phyloP scores from a whole-genome alignment of 139 green algal genomes.

The Chlamydomonas sp. region DNA sequence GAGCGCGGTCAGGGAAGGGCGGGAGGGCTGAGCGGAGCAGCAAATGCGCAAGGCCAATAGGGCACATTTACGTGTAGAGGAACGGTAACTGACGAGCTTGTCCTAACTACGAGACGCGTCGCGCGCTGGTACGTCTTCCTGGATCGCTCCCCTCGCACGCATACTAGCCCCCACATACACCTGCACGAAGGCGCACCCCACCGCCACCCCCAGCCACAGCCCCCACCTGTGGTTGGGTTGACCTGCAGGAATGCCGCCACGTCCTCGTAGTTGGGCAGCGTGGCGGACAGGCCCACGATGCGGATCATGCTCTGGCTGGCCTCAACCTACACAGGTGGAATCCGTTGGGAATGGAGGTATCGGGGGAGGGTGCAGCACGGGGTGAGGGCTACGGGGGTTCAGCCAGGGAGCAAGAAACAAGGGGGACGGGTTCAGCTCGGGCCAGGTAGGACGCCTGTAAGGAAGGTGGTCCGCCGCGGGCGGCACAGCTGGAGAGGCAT shows the following conservation, averaged over 20 bases:
- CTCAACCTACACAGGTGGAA: conserved; percentile 83
- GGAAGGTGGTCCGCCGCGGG: too few species aligned
- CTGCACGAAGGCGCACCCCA: neutral
- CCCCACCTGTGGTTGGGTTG: conserved; percentile 38
- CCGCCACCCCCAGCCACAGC: neutral
- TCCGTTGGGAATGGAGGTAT: neutral
- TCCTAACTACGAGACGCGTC: neutral
- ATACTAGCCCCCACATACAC: neutral
- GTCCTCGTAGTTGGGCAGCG: conserved; percentile 97
- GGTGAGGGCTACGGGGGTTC: neutral
- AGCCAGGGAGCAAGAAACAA: too few species aligned
- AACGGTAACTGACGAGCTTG: too few species aligned
- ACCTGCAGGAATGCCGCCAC: conserved; percentile 91
- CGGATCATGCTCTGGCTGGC: conserved; percentile 97
- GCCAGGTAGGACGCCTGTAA: too few species aligned
- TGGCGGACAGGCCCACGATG: conserved; percentile 97
- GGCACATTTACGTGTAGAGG: too few species aligned
- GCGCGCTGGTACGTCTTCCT: neutral
- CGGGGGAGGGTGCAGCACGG: neutral
- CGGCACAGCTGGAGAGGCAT: too few species aligned
- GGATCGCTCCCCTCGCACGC: too few species aligned
- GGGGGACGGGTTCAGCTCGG: too few species aligned
- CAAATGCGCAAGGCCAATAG: neutral
- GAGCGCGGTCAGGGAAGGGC: neutral
- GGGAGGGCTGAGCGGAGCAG: neutral